These are phyloP conservation scores for Xylariaceae sp. DNA, from an alignment of 2,329 filamentous ascomycete genomes.

Conservation along the genomic window DNA sequence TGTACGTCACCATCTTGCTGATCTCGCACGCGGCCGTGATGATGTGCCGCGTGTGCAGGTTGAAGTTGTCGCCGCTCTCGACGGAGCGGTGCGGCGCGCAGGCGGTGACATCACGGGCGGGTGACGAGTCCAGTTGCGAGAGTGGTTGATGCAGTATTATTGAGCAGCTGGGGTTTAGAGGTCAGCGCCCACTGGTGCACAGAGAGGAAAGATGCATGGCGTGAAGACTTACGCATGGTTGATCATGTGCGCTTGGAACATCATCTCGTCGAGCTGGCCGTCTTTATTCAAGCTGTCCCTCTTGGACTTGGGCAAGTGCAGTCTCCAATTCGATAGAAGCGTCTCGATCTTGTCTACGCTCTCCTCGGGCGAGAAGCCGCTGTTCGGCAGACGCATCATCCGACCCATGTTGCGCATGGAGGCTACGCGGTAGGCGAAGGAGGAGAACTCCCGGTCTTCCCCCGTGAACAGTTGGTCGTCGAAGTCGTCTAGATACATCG, in stretches of 20 bases:
- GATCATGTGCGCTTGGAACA: constrained; percentile 91
- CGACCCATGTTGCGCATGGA: constrained; percentile 79
- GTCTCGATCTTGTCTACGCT: constrained; percentile 59
- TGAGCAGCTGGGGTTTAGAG: constrained; percentile 54
- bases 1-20: constrained; percentile 75
- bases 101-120: constrained; percentile 64
- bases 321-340: constrained; percentile 73
- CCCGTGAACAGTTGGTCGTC: constrained; percentile 77
- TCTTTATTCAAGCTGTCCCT: constrained; percentile 71
- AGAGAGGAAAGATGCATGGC: not conserved
- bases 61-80: constrained; percentile 59
- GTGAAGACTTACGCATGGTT: constrained; percentile 60
- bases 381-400: constrained; percentile 67
- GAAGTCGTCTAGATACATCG: constrained; percentile 74
- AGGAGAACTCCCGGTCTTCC: constrained; percentile 76
- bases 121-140: constrained; percentile 73
- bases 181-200: no score
- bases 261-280: constrained; percentile 82
- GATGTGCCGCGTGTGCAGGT: constrained; percentile 78
- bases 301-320: constrained; percentile 78
- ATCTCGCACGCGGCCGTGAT: constrained; percentile 81
- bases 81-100: constrained; percentile 68
- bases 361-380: constrained; percentile 60
- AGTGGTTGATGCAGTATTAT: constrained; percentile 83
- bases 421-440: constrained; percentile 84